Base-by-base conservation (phyloP, 495 filamentous ascomycete species). In the Penicillium samsonianum region DNA sequence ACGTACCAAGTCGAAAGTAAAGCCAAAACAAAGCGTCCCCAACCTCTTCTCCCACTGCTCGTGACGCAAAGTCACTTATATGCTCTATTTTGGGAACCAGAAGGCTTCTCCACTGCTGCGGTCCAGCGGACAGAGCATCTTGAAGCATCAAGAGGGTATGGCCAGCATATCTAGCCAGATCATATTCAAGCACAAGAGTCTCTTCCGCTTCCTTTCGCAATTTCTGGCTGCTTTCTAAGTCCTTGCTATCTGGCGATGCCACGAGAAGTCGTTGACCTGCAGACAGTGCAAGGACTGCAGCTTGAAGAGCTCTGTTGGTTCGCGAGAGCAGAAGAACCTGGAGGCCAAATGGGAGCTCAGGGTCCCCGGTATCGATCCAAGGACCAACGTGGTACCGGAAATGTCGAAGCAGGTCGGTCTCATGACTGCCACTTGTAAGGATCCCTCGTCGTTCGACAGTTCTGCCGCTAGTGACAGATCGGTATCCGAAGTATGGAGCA, bases 321-420 rank as follows among this genome's bases (percentile, higher is more conserved):
- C 66, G 53, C 8, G 58, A 67, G 12, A 64, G 61, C n/a, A 68
- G 64, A 5, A 68, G 51, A 7, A 59, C 58, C 14, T 64, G 58
- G 1, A 66, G 49, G 1, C 63, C 63, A 5, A 68, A 53, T 3
- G 66, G 61, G 30, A 64, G 63, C 30, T 62, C 59, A 5, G 66
- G 61, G 17, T 68, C 66, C 12, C 66, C 66, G 2, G 57, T 57
- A 22, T 68, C 66, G 19, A 68, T 66, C 66, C 66, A 68, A 11
- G 66, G 66, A 25, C 63, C 58, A 19, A 68, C 46, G 11, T 64
- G 59, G 28, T 68, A 68, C 8, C 66, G 64, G 20, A 68, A 68
- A 43, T 68, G 66, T 30, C 66, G 60, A 10, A 68, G 31, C 6
- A 68, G 17, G 28, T 66, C 63, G 4, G 66, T 68, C 43, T 68